Evolutionary conservation across 2,329 filamentous ascomycete genomes (phyloP).

Genomic region (Colletotrichum plurivorum): DNA sequence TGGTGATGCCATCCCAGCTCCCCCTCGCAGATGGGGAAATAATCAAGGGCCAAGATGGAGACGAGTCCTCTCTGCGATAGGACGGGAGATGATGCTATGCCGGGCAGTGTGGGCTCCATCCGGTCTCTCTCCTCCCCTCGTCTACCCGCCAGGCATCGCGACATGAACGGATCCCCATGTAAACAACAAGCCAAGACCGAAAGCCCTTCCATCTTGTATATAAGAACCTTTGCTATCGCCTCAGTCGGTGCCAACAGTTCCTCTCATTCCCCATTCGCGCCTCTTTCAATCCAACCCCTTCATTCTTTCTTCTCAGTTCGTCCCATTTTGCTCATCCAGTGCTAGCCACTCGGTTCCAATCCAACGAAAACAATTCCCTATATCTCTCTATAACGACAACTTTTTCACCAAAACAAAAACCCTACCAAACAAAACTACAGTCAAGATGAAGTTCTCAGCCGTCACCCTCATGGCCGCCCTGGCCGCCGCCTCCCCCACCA

Average conservation of each 20-base stretch:
- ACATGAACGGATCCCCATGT: neutral
- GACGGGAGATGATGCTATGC: neutral
- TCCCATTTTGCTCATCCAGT: slow-evolving; percentile 15
- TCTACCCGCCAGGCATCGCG: neutral
- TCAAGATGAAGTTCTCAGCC: slow-evolving; percentile 39
- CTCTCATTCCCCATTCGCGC: neutral
- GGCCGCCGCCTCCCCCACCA: slow-evolving; percentile 36
- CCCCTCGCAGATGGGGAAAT: slow-evolving; percentile 14
- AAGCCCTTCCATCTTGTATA: slow-evolving; percentile 8
- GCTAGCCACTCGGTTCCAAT: slow-evolving; percentile 21
- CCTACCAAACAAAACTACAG: neutral
- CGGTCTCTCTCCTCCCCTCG: neutral
- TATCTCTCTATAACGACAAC: neutral
- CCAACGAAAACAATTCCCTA: too few species aligned
- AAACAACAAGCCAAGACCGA: neutral
- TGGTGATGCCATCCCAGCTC: neutral
- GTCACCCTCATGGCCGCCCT: slow-evolving; percentile 36
- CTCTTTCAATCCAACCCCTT: slow-evolving; percentile 1
- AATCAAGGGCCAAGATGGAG: slow-evolving; percentile 13
- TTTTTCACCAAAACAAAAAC: neutral
- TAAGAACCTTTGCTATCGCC: slow-evolving; percentile 12
- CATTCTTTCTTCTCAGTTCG: slow-evolving; percentile 16
- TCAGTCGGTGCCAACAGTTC: neutral
- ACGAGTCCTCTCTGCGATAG: neutral
- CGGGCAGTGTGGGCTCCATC: neutral